Percentiles rank a stretch among this genome's conserved stretches.
These are phyloP conservation scores for Hippophae gyantsensis DNA, from an alignment of 306 rosid genomes.

Conservation along the genomic window DNA sequence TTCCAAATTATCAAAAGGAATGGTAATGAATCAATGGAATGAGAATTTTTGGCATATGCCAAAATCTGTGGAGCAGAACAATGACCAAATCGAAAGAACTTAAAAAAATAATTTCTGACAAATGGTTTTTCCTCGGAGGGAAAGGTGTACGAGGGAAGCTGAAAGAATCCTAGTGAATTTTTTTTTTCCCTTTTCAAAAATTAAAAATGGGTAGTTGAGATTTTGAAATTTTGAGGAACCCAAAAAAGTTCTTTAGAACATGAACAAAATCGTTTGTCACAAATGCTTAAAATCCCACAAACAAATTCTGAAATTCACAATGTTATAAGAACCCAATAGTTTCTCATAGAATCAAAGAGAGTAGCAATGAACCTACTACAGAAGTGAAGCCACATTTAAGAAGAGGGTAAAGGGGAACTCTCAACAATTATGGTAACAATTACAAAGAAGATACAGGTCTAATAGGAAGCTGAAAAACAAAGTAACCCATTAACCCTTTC, in stretches of 20 bases:
- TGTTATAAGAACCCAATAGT: slow-evolving; percentile 17
- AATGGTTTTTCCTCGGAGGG: too few relatives aligned
- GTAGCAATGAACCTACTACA: slow-evolving; percentile 10
- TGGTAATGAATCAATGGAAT: slow-evolving; percentile 6
- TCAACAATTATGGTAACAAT: slow-evolving; percentile 14
- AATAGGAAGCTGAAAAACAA: slow-evolving; percentile 26
- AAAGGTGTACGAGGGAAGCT: too few relatives aligned
- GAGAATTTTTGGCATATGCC: slow-evolving; percentile 4
- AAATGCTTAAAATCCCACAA: slow-evolving; percentile 12
- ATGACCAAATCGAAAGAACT: not conserved
- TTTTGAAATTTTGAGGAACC: slow-evolving; percentile 6
- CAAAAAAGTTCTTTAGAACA: slow-evolving; percentile 10
- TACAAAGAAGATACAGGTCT: slow-evolving; percentile 26
- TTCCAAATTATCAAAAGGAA: slow-evolving; percentile 11
- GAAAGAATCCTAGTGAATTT: too few relatives aligned
- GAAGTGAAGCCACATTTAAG: slow-evolving; percentile 10
- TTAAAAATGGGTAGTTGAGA: not conserved
- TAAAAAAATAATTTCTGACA: slow-evolving; percentile 1
- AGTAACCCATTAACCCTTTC: slow-evolving; percentile 29
- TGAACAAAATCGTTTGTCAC: not conserved
- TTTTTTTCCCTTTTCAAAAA: too few relatives aligned
- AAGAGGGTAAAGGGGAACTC: slow-evolving; percentile 20
- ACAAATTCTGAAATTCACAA: slow-evolving; percentile 6
- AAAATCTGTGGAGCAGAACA: not conserved
- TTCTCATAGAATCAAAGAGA: slow-evolving; percentile 16